Percentiles rank a stretch among this genome's conserved stretches.
Conservation (phyloP, 257 asterid genomes). For the Lycium ferocissimum region DNA sequence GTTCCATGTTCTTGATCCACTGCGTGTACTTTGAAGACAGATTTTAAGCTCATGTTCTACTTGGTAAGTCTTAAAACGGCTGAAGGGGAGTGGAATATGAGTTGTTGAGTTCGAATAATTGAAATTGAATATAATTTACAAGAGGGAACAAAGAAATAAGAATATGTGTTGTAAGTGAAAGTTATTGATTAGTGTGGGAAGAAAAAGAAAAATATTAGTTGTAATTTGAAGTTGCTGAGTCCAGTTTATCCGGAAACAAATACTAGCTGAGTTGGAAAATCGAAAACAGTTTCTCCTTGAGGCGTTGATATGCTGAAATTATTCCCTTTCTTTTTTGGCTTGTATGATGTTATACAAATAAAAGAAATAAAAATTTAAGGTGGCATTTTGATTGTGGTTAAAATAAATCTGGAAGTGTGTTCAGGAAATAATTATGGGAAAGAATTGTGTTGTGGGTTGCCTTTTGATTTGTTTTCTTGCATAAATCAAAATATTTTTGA, state of each 20-base stretch:
- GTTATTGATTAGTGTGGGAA: background rate
- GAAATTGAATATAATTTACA: background rate
- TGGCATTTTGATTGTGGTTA: background rate
- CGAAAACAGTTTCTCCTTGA: background rate
- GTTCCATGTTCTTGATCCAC: background rate
- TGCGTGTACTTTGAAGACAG: background rate
- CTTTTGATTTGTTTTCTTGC: too few relatives aligned
- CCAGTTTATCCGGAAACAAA: background rate
- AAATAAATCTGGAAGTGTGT: too few relatives aligned
- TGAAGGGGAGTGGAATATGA: background rate
- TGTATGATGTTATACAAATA: background rate
- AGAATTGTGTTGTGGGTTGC: background rate
- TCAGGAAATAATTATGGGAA: background rate
- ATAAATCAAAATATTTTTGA: too few relatives aligned
- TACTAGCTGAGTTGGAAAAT: background rate
- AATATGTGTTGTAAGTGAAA: background rate
- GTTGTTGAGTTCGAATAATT: background rate
- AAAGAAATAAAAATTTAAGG: background rate
- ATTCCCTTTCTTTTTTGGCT: too few relatives aligned
- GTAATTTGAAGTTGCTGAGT: background rate
- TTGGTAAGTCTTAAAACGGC: background rate
- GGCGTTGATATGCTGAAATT: too few relatives aligned
- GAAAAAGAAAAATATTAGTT: background rate
- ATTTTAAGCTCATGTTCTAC: conserved; percentile 10
- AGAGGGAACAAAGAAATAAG: background rate